A percentile compares a stretch with the other conserved stretches of the same genome.
Conservation (phyloP, 306 rosid species). For the Prinsepia uniflora region DNA sequence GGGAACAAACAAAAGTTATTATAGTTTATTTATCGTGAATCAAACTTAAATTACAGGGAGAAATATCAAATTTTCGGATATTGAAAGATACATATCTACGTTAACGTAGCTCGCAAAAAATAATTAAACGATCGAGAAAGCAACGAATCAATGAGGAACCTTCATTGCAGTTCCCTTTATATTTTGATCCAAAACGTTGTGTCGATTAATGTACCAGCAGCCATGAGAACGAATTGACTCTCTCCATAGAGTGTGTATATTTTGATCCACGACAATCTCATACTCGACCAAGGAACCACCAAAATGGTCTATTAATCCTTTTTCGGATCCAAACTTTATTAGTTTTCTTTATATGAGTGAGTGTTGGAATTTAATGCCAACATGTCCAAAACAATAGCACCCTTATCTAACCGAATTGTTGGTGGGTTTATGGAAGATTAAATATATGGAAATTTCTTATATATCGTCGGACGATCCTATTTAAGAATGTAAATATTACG, state of each 20-base stretch:
- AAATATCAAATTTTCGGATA: too few relatives aligned
- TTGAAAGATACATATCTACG: neutral
- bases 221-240: neutral
- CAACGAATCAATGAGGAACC: constrained; percentile 25
- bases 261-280: neutral
- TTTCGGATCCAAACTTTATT: neutral
- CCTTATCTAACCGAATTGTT: neutral
- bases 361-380: neutral
- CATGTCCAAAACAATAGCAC: neutral
- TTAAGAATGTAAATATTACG: too few relatives aligned
- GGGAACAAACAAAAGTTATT: constrained; percentile 20
- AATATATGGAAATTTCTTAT: too few relatives aligned
- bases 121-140: neutral
- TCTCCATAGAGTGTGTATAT: too few relatives aligned
- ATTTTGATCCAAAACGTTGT: constrained; percentile 23
- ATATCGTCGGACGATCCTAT: too few relatives aligned
- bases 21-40: too few relatives aligned
- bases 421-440: neutral
- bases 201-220: neutral
- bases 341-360: neutral
- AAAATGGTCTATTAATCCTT: neutral
- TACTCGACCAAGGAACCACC: neutral
- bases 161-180: constrained; percentile 24
- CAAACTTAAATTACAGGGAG: neutral
- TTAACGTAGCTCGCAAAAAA: neutral